Evolutionary conservation across 2,329 filamentous ascomycete genomes (phyloP), one percentile per base, ranked within the genome.

Genomic region (Penicillium sp.): DNA sequence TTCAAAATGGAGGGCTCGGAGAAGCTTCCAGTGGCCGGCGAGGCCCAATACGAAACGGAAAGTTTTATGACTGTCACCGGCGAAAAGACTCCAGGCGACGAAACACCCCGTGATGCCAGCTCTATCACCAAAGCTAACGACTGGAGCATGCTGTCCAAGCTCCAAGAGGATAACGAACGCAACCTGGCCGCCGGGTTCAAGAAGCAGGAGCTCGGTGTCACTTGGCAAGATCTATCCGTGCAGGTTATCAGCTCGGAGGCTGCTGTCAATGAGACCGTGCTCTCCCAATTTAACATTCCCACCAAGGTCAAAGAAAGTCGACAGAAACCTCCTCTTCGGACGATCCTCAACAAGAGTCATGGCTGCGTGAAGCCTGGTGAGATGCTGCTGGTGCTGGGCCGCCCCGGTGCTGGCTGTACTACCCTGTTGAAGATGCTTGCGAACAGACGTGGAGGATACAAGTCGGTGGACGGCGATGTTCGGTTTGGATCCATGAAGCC

Each of bases 351-450:
- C 49, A 79, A 83, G 61, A 83, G 81, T 53, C 82, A 86, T 66
- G 88, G 88, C 10, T 88, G 85, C 60, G 83, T 90, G 47, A 86
- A 86, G 67, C 87, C 87, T 0, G 88, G 87, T 18, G 86, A 89
- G 70, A 88, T 89, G 87, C 72, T 89, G 1, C 74, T 89, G 0
- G 86, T 90, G 0, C 76, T 90, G 0, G 88, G 88, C 3, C 79
- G 86, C 1, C 87, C 88, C 0, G 88, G 87, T 0, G 79, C 85
- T 3, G 87, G 87, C 32, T 91, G 88, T 67, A 89, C 87, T 0
- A 88, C 87, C 0, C 77, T 91, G 14, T 76, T 92, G 43, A 90
- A 88, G 63, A 78, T 88, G 62, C 77, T 91, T 5, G 79, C 86
- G 47, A 90, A 90, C 63, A 80, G 83, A 51, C 75, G 86, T 36